Evolutionary conservation across 164 flowering plant species (phyloP).

Genomic region (Vitis rupestris): DNA sequence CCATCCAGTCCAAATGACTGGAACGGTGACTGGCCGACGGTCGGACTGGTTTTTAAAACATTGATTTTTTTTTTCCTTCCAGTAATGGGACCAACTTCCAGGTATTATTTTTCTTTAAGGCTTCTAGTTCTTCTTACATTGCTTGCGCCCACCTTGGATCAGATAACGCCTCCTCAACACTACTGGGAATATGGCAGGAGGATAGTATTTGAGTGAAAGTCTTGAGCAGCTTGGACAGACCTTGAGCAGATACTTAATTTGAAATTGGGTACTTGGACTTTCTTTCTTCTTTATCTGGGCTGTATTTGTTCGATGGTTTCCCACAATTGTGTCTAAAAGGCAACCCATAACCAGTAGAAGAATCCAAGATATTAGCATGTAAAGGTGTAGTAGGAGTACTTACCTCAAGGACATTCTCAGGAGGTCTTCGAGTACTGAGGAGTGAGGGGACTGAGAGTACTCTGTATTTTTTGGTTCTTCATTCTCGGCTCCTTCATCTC

Average conservation of each 20-base stretch:
- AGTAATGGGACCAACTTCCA: no score
- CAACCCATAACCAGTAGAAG: background rate
- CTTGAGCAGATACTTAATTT: background rate
- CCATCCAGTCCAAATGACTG: no score
- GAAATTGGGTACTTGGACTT: constrained; percentile 3
- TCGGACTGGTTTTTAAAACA: no score
- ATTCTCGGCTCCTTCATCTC: background rate
- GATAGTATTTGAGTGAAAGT: background rate
- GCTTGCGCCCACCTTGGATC: background rate
- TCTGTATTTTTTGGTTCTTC: background rate
- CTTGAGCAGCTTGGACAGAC: background rate
- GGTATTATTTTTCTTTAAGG: no score
- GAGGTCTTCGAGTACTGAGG: background rate
- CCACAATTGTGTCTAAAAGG: constrained; percentile 1
- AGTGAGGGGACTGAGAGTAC: constrained; percentile 1
- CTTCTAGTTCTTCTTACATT: constrained; percentile 1
- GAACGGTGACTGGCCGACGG: no score
- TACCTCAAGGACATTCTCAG: constrained; percentile 2
- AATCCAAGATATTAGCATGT: constrained; percentile 3
- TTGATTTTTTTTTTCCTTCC: no score
- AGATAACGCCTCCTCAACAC: background rate
- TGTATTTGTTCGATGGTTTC: background rate
- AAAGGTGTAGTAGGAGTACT: background rate
- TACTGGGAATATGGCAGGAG: background rate
- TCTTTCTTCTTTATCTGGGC: background rate